Evolutionary conservation across 106 monocot species (phyloP), one percentile per base, ranked within the genome.

Genomic region (Gastrodia elata): DNA sequence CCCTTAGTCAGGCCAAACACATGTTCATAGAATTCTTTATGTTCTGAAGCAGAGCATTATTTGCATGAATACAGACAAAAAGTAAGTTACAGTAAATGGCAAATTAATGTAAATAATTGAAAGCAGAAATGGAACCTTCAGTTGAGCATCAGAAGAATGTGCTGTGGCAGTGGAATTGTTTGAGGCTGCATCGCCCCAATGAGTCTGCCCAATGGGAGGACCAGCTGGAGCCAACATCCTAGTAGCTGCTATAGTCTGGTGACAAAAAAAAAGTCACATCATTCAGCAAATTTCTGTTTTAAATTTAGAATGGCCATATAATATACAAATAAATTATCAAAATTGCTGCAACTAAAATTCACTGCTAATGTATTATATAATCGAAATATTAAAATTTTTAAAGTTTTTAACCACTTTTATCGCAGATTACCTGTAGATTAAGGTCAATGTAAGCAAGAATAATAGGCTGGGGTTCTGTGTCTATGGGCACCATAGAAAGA

Each of bases 361-460:
- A 56, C 24, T 56, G n/a, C n/a, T n/a, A n/a, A n/a, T n/a, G n/a
- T n/a, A n/a, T n/a, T n/a, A n/a, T n/a, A n/a, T n/a, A n/a, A n/a
- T n/a, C n/a, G n/a, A n/a, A n/a, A n/a, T n/a, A n/a, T n/a, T n/a
- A n/a, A n/a, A n/a, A n/a, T n/a, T n/a, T n/a, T n/a, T n/a, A n/a
- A n/a, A n/a, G n/a, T n/a, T n/a, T n/a, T n/a, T n/a, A n/a, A n/a
- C n/a, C n/a, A 52, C n/a, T 28, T 61, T 44, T 18, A 9, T 30
- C 20, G 49, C 4, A 65, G 18, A 70, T 75, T 83, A 93, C 98
- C 91, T 98, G 98, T 56, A 98, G 90, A 77, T 98, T 98, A 1
- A 98, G 76, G 41, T 98, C 98, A 73, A 98, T 98, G 44, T 93
- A 98, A 18, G 93, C 98, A 76, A 98, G 93, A 91, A 98, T 98